Conservation (phyloP, 768 basidiomycete genomes). For the Epithele typhae region DNA sequence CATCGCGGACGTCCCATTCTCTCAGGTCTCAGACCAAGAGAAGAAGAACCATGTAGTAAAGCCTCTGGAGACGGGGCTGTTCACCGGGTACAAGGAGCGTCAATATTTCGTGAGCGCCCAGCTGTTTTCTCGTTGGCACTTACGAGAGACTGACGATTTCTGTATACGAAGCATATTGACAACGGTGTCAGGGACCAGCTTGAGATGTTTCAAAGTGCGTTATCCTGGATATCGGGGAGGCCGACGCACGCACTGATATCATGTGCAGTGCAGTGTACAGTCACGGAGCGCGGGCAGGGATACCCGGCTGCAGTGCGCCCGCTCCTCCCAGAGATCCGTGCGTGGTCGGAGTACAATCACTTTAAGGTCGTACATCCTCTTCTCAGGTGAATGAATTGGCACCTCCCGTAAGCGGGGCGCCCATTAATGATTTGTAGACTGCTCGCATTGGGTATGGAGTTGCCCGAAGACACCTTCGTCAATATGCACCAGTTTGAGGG, state of each 20-base stretch:
- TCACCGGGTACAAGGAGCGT: constrained; percentile 51
- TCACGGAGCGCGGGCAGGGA: constrained; percentile 18
- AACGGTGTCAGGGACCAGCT: constrained; percentile 60
- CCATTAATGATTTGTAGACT: constrained; percentile 13
- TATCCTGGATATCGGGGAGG: background rate
- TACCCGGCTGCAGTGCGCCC: constrained; percentile 27
- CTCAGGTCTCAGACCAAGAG: constrained; percentile 30
- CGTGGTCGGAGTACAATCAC: constrained; percentile 26
- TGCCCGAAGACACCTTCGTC: constrained; percentile 42
- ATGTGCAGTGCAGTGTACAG: constrained; percentile 31
- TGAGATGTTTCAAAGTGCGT: constrained; percentile 56
- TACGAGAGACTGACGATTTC: background rate
- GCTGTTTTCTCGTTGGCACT: constrained; percentile 19
- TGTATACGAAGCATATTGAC: constrained; percentile 59
- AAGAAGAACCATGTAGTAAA: constrained; percentile 26
- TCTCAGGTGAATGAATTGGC: constrained; percentile 29
- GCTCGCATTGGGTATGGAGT: constrained; percentile 39
- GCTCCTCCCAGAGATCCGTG: constrained; percentile 26
- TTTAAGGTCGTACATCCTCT: constrained; percentile 24
- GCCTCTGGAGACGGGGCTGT: constrained; percentile 39
- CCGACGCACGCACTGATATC: background rate
- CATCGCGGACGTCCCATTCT: constrained; percentile 31
- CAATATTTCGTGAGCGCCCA: constrained; percentile 46
- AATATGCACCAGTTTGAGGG: constrained; percentile 36
- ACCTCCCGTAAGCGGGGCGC: background rate